Percentiles rank a stretch among this genome's conserved stretches.
These are phyloP conservation scores for Tolypocladium guangdongense DNA, from an alignment of 2,329 filamentous ascomycete species.

Conservation along the genomic window DNA sequence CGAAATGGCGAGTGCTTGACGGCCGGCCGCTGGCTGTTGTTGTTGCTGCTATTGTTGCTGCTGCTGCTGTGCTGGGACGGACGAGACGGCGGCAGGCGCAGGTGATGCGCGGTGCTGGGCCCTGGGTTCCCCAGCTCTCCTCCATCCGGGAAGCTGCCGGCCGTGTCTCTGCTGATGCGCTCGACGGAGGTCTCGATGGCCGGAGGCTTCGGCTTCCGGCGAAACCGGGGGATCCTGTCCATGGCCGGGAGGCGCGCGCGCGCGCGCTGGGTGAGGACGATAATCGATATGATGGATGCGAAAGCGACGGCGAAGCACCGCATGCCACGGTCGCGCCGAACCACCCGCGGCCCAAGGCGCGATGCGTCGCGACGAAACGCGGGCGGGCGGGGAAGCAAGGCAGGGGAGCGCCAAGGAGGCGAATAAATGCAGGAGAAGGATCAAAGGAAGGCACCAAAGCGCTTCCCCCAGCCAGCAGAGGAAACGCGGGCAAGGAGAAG, in stretches of 20 bases:
- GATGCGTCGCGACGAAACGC: not conserved
- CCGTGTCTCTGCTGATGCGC: slow-evolving; percentile 16
- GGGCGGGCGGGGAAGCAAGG: not conserved
- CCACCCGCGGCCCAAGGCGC: not conserved
- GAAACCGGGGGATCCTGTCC: slow-evolving; percentile 31
- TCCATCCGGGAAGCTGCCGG: slow-evolving; percentile 16
- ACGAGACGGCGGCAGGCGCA: slow-evolving; percentile 4
- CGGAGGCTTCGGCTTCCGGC: slow-evolving; percentile 32
- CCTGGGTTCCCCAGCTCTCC: slow-evolving; percentile 7
- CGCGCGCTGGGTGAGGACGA: not conserved
- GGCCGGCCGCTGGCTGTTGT: slow-evolving; percentile 2
- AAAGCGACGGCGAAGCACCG: not conserved
- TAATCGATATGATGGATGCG: not conserved
- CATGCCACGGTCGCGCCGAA: not conserved
- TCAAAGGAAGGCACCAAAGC: not conserved
- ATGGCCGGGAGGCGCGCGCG: slow-evolving; percentile 13
- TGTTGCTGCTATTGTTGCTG: slow-evolving; percentile 5
- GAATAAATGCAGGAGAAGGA: not conserved
- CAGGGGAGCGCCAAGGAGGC: too few species aligned
- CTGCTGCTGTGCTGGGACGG: not conserved
- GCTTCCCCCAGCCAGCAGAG: not conserved
- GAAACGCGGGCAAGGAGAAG: not conserved
- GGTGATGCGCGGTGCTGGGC: slow-evolving; percentile 4
- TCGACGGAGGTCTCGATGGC: slow-evolving; percentile 30
- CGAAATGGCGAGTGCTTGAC: slow-evolving; percentile 30